Evolutionary conservation across 108 stramenopile species (phyloP).

Genomic region (Licmophora abbreviata): DNA sequence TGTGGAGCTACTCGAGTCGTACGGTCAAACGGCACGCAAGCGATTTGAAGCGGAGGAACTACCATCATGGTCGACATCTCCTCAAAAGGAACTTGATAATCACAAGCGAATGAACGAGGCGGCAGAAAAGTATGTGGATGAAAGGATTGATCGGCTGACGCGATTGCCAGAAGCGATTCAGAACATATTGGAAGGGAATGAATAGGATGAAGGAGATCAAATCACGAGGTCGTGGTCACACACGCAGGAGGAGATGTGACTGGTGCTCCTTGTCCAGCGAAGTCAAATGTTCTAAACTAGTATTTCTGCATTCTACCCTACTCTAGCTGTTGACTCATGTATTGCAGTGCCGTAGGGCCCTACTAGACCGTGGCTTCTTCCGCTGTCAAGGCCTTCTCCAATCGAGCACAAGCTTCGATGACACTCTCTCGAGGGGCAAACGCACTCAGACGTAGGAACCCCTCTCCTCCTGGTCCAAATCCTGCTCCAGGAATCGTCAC

Average conservation of each 20-base stretch:
- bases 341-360: no score
- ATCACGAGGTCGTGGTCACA: no score
- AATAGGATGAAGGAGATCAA: no score
- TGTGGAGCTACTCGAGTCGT: constrained; percentile 54
- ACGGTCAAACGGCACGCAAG: constrained; percentile 72
- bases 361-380: no score
- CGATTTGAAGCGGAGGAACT: constrained; percentile 54
- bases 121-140: constrained; percentile 52
- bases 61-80: constrained; percentile 66
- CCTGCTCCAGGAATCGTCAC: constrained; percentile 98
- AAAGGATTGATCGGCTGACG: constrained; percentile 45
- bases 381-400: constrained; percentile 71
- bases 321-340: no score
- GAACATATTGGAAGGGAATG: no score
- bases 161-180: constrained; percentile 73
- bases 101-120: constrained; percentile 75
- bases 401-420: constrained; percentile 83
- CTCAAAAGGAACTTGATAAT: constrained; percentile 53
- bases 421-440: constrained; percentile 88
- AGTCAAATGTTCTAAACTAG: no score
- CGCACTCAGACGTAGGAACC: constrained; percentile 90
- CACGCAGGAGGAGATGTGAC: no score
- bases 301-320: no score
- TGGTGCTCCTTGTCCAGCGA: no score
- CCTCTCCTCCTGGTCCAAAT: constrained; percentile 97